Evolutionary conservation across 495 filamentous ascomycete species (phyloP), one percentile per base, ranked within the genome.

Genomic region (Penicillium arizonense): DNA sequence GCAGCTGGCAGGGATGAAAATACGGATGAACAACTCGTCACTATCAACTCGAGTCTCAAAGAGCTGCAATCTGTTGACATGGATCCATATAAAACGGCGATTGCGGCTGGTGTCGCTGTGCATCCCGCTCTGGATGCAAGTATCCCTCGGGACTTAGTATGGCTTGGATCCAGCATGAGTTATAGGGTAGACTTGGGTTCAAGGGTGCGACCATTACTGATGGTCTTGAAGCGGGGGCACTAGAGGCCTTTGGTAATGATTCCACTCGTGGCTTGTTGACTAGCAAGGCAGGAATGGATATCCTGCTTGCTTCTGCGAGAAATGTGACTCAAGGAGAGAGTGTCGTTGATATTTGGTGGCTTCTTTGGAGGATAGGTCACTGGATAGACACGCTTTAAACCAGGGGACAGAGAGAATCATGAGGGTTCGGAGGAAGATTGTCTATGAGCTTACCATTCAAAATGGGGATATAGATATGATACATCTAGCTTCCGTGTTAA

Each of bases 171-270:
- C 50, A 64, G 14, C 53, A 53, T 23, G 67, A 73, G 32, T 41
- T 73, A 14, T 59, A 67, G 13, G 57, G 34, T 4, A 43, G 69
- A 12, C 44, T 73, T n/a, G 69, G 67, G 0, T 73, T 63, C 37
- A 39, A 53, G 28, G 70, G 70, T 5, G 67, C 65, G 0, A 68
- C 67, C 13, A 59, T 74, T 14, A 71, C 61, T 14, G 70, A 72
- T 47, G 70, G 67, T 5, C 61, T 71, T 38, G 70, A 73, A 40
- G 70, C 70, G 1, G 70, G 69, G 2, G 62, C 63, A 3, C 35
- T 73, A 5, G 33, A 50, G 12, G 57, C 52, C 0, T 72, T 69
- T 42, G 68, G 68, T 0, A 43, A 60, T 30, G 50, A 63, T 44
- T 42, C 57, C 7, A 23, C 53, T 3, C 64, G 70, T 2, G 59